Evolutionary conservation across 2,329 filamentous ascomycete genomes (phyloP).

Genomic region (Sarocladiaceae sp.): DNA sequence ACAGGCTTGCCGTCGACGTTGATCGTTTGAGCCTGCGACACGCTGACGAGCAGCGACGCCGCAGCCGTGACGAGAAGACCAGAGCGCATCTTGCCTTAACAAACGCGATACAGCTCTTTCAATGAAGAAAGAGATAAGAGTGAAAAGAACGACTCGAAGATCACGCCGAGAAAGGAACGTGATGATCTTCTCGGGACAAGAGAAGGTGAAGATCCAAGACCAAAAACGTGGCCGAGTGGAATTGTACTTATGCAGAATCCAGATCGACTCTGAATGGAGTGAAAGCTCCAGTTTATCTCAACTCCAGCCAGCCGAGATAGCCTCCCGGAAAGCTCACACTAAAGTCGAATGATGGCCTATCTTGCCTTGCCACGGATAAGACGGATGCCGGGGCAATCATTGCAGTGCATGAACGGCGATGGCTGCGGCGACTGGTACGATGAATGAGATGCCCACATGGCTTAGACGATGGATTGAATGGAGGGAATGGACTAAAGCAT

Average conservation of each 20-base stretch:
- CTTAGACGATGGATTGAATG: too few relatives aligned
- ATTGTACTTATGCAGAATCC: too few relatives aligned
- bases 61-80: constrained; percentile 12
- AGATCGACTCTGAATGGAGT: too few relatives aligned
- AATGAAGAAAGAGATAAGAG: constrained; percentile 11
- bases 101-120: neutral
- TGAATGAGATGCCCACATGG: neutral
- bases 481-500: too few relatives aligned
- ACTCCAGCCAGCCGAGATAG: neutral
- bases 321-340: too few relatives aligned
- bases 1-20: constrained; percentile 19
- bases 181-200: neutral
- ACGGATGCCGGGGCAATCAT: too few relatives aligned
- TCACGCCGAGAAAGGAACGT: neutral
- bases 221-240: neutral
- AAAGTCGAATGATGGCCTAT: too few relatives aligned
- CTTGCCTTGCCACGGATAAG: too few relatives aligned
- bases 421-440: neutral
- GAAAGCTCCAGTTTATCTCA: too few relatives aligned
- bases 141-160: neutral
- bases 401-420: too few relatives aligned
- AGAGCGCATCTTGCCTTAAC: constrained; percentile 11
- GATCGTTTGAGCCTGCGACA: constrained; percentile 21
- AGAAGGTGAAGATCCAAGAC: neutral
- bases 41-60: constrained; percentile 14